A percentile compares a stretch with the other conserved stretches of the same genome.
phyloP scores from a whole-genome alignment of 805 yeast species.

The Ogataea chonburiensis region DNA sequence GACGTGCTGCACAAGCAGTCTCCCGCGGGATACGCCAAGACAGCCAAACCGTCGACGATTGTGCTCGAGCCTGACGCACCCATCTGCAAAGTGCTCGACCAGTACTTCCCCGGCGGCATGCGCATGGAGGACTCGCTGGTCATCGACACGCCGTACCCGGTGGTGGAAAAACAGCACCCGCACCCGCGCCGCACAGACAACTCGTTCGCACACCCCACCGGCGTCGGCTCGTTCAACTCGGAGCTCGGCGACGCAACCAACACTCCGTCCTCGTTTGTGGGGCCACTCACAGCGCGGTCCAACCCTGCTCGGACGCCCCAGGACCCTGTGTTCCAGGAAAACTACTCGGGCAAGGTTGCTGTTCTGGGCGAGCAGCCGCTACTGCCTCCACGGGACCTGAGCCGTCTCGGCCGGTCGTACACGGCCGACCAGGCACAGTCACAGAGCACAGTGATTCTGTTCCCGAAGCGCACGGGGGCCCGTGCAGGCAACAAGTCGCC shows the following conservation, averaged over 20 bases:
- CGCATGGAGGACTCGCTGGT: constrained; percentile 60
- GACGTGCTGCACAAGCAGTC: constrained; percentile 6
- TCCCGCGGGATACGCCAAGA: constrained; percentile 1
- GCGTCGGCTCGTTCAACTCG: constrained; percentile 6
- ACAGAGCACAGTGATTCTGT: constrained; percentile 46
- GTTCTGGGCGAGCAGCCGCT: constrained; percentile 30
- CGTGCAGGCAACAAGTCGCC: constrained; percentile 24
- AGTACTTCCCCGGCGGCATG: constrained; percentile 68
- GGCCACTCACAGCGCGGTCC: constrained; percentile 14
- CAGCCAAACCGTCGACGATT: constrained; percentile 1
- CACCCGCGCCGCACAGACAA: constrained; percentile 1
- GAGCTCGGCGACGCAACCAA: constrained; percentile 10
- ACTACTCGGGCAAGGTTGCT: constrained; percentile 23
- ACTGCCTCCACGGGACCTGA: constrained; percentile 31
- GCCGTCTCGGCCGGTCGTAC: constrained; percentile 18
- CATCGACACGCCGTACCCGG: constrained; percentile 44
- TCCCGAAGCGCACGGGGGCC: constrained; percentile 46
- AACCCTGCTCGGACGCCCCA: constrained; percentile 14
- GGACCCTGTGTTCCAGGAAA: constrained; percentile 14
- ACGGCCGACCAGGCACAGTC: constrained; percentile 9
- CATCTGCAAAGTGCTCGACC: constrained; percentile 58
- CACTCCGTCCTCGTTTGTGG: constrained; percentile 13
- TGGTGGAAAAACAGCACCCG: constrained; percentile 5
- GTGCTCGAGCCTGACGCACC: constrained; percentile 58
- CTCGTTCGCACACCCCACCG: constrained; percentile 1